Base-by-base conservation (phyloP, 768 basidiomycete genomes). In the Phylloporus arenicola region DNA sequence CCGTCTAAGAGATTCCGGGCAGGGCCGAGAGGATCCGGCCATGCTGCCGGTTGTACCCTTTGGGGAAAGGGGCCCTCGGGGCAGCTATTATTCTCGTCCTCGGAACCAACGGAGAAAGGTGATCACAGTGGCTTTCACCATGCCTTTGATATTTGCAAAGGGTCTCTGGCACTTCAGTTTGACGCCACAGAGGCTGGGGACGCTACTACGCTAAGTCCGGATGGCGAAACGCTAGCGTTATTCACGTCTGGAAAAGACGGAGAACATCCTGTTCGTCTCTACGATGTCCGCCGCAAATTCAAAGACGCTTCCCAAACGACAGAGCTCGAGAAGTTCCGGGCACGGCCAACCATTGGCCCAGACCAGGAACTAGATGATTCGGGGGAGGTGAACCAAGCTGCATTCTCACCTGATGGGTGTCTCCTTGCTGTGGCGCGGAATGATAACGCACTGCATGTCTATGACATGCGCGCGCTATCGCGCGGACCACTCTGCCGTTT, bases 371-470 rank as follows among this genome's bases (percentile, higher is more conserved):
- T 61, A 43, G 68, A 51, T 29, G 52, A 49, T 25, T n/a, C 29
- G 1, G 56, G 72, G 42, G 78, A 82, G 59, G 72, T 85, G 29
- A 80, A 73, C 42, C 64, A 63, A 45, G 72, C 77, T 13, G 57
- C 67, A 2, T 83, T 81, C 61, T 85, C 83, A 55, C 74, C 82
- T 0, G 84, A 86, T 54, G 77, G 76, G 10, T 65, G 79, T 4
- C 80, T 80, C 55, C 70, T 88, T 9, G 81, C 84, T 13, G 60
- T 82, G 6, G 83, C 74, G 4, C 74, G 83, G 38, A 77, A 65
- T 39, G 83, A 88, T 60, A 83, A 85, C 53, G 61, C 60, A 30
- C 67, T 71, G 1, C 80, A 86, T 48, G 63, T 88, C 3, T 88
- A 87, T 53, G 86, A 88, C 60, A 57, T 74, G 2, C 77, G 86